These are phyloP conservation scores for Leccinum ponderosum DNA, from an alignment of 1,284 basidiomycete species.

Conservation along the genomic window DNA sequence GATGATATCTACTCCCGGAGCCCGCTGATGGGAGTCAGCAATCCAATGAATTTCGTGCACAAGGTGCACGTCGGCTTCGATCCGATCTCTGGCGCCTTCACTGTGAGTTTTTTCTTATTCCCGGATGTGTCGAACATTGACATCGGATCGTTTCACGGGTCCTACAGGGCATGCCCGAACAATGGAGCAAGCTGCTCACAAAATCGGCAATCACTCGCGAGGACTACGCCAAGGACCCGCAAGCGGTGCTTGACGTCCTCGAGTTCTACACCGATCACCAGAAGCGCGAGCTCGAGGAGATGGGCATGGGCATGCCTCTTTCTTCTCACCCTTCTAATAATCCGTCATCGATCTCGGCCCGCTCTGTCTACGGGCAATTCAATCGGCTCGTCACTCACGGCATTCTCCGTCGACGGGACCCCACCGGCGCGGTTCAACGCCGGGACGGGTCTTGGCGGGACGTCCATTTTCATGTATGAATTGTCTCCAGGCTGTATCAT, in stretches of 20 bases:
- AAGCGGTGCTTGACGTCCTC: slow-evolving; percentile 95
- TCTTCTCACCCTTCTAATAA: background rate
- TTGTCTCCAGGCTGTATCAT: background rate
- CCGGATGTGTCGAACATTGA: slow-evolving; percentile 1
- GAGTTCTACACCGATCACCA: slow-evolving; percentile 99
- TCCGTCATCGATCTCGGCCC: slow-evolving; percentile 16
- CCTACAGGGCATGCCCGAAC: slow-evolving; percentile 87
- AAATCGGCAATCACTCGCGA: slow-evolving; percentile 97
- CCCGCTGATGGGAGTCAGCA: slow-evolving; percentile 90
- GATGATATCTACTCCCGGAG: slow-evolving; percentile 95
- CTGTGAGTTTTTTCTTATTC: slow-evolving; percentile 49
- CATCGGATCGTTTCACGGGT: slow-evolving; percentile 2
- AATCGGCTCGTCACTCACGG: slow-evolving; percentile 22
- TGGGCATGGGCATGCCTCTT: slow-evolving; percentile 39
- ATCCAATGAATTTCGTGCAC: slow-evolving; percentile 97
- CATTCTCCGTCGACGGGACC: slow-evolving; percentile 38
- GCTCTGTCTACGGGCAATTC: slow-evolving; percentile 27
- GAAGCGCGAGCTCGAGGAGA: slow-evolving; percentile 83
- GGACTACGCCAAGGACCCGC: slow-evolving; percentile 95
- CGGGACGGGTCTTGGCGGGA: slow-evolving; percentile 81
- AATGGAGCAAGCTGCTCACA: slow-evolving; percentile 96
- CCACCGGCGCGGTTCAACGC: slow-evolving; percentile 59
- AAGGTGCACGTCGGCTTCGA: slow-evolving; percentile 99
- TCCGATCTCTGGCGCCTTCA: slow-evolving; percentile 91
- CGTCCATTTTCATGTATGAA: slow-evolving; percentile 38